These are phyloP conservation scores for Ensete ventricosum DNA, from an alignment of 176 grass and related monocot species.

Conservation along the genomic window DNA sequence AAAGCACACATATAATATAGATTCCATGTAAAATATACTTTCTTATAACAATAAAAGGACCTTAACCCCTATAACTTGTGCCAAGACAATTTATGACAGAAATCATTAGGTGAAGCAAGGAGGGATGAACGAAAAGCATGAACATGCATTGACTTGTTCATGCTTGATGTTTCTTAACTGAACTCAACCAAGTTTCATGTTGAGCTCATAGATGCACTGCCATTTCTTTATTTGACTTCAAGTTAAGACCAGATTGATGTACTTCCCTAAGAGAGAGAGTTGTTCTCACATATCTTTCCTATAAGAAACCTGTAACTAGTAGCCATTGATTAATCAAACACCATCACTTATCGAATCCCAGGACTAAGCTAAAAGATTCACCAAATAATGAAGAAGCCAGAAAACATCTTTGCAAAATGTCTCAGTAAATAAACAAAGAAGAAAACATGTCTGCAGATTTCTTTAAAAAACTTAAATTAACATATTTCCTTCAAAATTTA, in stretches of 20 bases:
- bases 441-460: too few relatives aligned
- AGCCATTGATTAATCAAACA: background rate
- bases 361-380: background rate
- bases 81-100: background rate
- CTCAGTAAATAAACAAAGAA: too few relatives aligned
- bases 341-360: background rate
- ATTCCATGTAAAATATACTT: too few relatives aligned
- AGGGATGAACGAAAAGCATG: background rate
- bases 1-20: too few relatives aligned
- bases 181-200: background rate
- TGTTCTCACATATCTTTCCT: background rate
- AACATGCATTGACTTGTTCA: background rate
- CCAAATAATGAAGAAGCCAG: too few relatives aligned
- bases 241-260: too few relatives aligned
- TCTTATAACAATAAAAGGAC: too few relatives aligned
- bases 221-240: too few relatives aligned
- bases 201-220: background rate
- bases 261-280: background rate
- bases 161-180: background rate
- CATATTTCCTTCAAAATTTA: background rate
- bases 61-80: background rate
- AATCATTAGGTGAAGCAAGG: background rate
- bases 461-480: too few relatives aligned
- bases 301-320: background rate
- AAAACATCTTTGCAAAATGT: too few relatives aligned